Base-by-base conservation (phyloP, 257 asterid species). In the Perilla frutescens region DNA sequence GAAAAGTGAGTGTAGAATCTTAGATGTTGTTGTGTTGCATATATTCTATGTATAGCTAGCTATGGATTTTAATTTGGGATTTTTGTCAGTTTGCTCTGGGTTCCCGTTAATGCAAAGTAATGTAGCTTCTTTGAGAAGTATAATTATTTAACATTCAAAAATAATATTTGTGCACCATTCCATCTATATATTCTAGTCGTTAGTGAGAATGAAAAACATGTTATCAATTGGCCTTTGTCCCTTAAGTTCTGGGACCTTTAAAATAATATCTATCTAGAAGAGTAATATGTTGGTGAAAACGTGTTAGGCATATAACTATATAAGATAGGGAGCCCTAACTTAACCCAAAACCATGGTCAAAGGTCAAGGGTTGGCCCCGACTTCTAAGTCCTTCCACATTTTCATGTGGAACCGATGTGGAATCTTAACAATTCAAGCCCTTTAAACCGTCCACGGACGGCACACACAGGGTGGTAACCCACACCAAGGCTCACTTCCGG, bases 11-110 rank as follows among this genome's bases (percentile, higher is more conserved):
- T 62, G 32, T 7, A 26, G 34, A 10, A 40, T 48, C 54, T 7
- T 62, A 64, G 68, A 11, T 41, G 66, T 13, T 55, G 43, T 7
- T 74, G 32, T 51, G 29, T 47, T 57, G 62, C 54, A 47, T 74
- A 65, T 54, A 8, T 65, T 66, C 20, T 64, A 32, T 51, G 20
- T 53, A 59, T 44, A 74, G 9, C 57, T 47, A 47, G 39, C 31
- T 74, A n/a, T 39, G 66, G 53, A 5, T 6, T 59, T 12, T 57
- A 63, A 26, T 55, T 20, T 11, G 51, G 15, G 53, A 26, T 12
- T 64, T 39, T 8, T 50, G 11, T 36, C 43, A 10, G 7, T 39
- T 29, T 15, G 69, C 53, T 57, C 13, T 49, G 9, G 1, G 43
- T 68, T 37, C 12, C 40, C 54, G 26, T 31, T 32, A 20, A 34